A percentile compares a stretch with the other conserved stretches of the same genome.
Evolutionary conservation across 2,329 filamentous ascomycete genomes (phyloP).

Genomic region (Chrysoporthe deuterocubensis): DNA sequence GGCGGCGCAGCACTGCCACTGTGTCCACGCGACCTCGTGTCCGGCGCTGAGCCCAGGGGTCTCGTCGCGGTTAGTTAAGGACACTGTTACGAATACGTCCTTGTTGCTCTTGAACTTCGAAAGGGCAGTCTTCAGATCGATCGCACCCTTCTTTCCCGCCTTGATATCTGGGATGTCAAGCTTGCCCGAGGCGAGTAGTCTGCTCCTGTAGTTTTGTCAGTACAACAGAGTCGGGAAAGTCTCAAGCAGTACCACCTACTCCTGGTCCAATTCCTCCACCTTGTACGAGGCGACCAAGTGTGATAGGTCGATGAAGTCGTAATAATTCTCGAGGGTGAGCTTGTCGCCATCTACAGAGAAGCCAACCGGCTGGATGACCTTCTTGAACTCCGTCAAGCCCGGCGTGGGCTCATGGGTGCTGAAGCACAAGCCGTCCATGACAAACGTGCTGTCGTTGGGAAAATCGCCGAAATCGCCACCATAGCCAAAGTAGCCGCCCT

Average conservation of each 20-base stretch:
- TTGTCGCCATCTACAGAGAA: constrained; percentile 42
- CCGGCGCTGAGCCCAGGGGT: constrained; percentile 55
- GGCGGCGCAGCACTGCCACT: constrained; percentile 46
- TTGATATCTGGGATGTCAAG: constrained; percentile 47
- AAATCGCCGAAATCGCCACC: constrained; percentile 66
- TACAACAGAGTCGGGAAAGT: constrained; percentile 19
- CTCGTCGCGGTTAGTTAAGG: constrained; percentile 46
- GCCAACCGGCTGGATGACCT: constrained; percentile 59
- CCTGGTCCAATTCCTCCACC: constrained; percentile 46
- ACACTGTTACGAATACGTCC: constrained; percentile 51
- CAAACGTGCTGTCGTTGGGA: constrained; percentile 64
- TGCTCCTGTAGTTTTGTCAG: constrained; percentile 25
- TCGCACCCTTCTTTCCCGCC: constrained; percentile 42
- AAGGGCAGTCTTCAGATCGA: constrained; percentile 39
- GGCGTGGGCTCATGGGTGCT: constrained; percentile 60
- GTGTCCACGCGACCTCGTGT: constrained; percentile 60
- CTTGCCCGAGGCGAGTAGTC: constrained; percentile 40
- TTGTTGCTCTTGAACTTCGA: constrained; percentile 37
- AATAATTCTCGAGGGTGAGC: constrained; percentile 51
- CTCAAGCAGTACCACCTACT: constrained; percentile 39
- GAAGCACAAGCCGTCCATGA: constrained; percentile 63
- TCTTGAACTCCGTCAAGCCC: constrained; percentile 61
- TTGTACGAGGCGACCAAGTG: constrained; percentile 49
- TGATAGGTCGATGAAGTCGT: constrained; percentile 52
- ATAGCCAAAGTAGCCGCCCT: constrained; percentile 57